phyloP scores from a whole-genome alignment of 2,329 filamentous ascomycete genomes.

The Hymenoscyphus infarciens region DNA sequence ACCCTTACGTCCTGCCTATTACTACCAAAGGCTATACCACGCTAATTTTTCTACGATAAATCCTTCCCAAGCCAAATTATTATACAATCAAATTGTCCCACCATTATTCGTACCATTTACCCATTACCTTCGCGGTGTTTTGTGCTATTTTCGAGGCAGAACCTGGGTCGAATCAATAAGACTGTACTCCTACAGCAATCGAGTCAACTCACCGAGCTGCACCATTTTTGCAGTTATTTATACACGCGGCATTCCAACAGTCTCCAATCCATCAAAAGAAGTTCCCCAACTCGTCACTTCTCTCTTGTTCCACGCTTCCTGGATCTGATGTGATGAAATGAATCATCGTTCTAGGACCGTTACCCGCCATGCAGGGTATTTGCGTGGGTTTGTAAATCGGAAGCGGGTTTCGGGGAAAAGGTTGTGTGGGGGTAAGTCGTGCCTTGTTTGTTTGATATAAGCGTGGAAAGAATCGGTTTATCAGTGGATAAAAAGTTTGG shows the following conservation, averaged over 20 bases:
- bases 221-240: neutral
- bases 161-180: too few species aligned
- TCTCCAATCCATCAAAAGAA: neutral
- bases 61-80: neutral
- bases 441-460: neutral
- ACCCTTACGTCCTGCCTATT: too few species aligned
- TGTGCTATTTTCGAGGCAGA: too few species aligned
- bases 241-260: neutral
- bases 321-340: neutral
- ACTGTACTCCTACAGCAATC: too few species aligned
- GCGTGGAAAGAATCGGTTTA: neutral
- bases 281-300: neutral
- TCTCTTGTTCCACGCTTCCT: neutral
- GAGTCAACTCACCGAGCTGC: too few species aligned
- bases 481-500: constrained; percentile 57
- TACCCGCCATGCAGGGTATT: neutral
- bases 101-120: too few species aligned
- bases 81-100: too few species aligned
- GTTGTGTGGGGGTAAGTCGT: neutral
- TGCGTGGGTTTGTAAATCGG: neutral
- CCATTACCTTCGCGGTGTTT: too few species aligned
- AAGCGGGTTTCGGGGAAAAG: neutral
- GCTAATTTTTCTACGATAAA: neutral
- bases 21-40: too few species aligned
- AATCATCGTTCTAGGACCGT: neutral